Evolutionary conservation across 1,284 basidiomycete species (phyloP).

Genomic region (Laetiporus sulphureus): DNA sequence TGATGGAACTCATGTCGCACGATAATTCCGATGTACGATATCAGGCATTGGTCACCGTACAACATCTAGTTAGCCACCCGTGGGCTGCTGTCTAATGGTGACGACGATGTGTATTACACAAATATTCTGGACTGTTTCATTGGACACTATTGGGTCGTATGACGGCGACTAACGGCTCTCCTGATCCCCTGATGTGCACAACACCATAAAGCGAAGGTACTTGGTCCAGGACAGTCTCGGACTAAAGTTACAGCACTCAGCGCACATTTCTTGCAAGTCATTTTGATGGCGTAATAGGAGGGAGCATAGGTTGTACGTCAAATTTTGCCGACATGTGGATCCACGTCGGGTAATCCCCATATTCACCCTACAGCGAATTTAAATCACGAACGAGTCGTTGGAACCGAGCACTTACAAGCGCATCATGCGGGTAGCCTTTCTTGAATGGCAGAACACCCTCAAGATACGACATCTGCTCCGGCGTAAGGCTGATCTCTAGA

Average conservation of each 20-base stretch:
- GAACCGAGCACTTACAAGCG: conserved; percentile 28
- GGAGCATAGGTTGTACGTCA: conserved; percentile 3
- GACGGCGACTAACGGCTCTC: no score
- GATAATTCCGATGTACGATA: conserved; percentile 87
- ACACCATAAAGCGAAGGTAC: no score
- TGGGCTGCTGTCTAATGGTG: conserved; percentile 48
- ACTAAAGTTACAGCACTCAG: no score
- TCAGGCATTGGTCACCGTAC: conserved; percentile 81
- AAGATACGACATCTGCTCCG: conserved; percentile 34
- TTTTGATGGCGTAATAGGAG: conserved; percentile 5
- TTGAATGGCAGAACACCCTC: conserved; percentile 35
- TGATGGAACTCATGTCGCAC: conserved; percentile 95
- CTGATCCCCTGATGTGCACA: no score
- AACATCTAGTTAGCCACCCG: conserved; percentile 75
- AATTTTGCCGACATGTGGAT: not conserved
- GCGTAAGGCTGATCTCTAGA: conserved; percentile 32
- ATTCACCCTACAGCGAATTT: not conserved
- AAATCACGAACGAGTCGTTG: not conserved
- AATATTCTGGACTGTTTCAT: no score
- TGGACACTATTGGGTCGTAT: no score
- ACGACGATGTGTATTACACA: no score
- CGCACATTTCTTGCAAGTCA: no score
- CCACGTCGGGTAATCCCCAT: conserved; percentile 1
- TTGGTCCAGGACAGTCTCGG: no score
- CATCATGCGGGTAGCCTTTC: conserved; percentile 31